phyloP scores from a whole-genome alignment of 2,329 filamentous ascomycete species.

The Albifimbria verrucaria region DNA sequence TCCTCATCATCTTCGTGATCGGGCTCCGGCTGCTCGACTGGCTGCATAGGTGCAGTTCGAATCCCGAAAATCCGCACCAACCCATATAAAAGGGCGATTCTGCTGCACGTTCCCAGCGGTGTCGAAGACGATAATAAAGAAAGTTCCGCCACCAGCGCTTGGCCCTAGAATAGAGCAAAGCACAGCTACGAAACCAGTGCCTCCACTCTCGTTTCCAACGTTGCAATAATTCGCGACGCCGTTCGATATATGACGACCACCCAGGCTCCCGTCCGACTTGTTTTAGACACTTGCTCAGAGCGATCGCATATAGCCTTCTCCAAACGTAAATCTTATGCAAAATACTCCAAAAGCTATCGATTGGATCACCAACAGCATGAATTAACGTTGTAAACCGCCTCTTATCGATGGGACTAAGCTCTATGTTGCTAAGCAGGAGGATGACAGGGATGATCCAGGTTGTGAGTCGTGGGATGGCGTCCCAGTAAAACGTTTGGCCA shows the following conservation, averaged over 20 bases:
- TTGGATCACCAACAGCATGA: background rate
- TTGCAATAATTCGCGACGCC: background rate
- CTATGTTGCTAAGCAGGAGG: conserved; percentile 1
- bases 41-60: background rate
- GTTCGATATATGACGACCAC: background rate
- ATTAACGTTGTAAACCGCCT: background rate
- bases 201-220: background rate
- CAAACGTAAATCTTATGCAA: conserved; percentile 3
- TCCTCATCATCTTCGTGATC: background rate
- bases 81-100: background rate
- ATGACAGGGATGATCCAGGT: conserved; percentile 1
- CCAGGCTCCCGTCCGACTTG: background rate
- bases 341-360: conserved; percentile 2
- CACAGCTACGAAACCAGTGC: background rate
- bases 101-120: background rate
- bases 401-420: conserved; percentile 2
- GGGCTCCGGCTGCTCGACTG: background rate
- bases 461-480: background rate
- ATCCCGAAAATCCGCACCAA: background rate
- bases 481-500: conserved; percentile 1
- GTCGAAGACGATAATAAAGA: background rate
- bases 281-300: background rate
- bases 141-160: background rate
- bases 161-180: background rate
- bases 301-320: background rate